A percentile compares a stretch with the other conserved stretches of the same genome.
phyloP scores from a whole-genome alignment of 176 grass and related monocot genomes.

The Triticum urartu region DNA sequence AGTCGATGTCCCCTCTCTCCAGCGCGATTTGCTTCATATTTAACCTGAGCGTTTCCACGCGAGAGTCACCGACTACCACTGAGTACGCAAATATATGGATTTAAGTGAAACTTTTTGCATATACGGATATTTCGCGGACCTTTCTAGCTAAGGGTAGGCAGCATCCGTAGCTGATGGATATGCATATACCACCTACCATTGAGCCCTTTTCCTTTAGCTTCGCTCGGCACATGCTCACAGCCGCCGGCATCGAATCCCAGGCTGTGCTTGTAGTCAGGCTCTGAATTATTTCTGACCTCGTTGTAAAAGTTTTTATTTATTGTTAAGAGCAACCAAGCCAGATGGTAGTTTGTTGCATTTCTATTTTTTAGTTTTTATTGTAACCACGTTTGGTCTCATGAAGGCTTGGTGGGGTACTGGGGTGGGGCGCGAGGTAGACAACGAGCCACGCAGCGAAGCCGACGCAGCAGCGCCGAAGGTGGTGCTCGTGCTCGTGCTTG shows the following conservation, averaged over 20 bases:
- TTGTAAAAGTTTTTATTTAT: neutral
- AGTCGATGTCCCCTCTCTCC: neutral
- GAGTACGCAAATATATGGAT: neutral
- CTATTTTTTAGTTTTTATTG: no score
- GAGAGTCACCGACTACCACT: neutral
- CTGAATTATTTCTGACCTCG: neutral
- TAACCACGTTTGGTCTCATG: neutral
- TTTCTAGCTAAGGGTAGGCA: neutral
- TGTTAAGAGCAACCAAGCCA: neutral
- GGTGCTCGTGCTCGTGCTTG: slow-evolving; percentile 5
- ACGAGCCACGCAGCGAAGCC: slow-evolving; percentile 53
- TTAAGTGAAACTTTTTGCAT: neutral
- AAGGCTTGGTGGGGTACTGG: slow-evolving; percentile 46
- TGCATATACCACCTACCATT: neutral
- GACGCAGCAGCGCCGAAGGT: slow-evolving; percentile 45
- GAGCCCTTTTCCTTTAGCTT: neutral
- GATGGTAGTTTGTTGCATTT: neutral
- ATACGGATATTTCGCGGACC: neutral
- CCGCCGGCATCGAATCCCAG: neutral
- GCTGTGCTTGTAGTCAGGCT: neutral
- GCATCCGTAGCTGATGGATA: neutral
- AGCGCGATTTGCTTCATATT: neutral
- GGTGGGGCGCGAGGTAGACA: slow-evolving; percentile 60
- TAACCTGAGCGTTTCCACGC: neutral
- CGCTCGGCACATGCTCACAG: neutral